A percentile compares a stretch with the other conserved stretches of the same genome.
phyloP scores from a whole-genome alignment of 2,329 filamentous ascomycete species.

The Colletotrichum incanum region DNA sequence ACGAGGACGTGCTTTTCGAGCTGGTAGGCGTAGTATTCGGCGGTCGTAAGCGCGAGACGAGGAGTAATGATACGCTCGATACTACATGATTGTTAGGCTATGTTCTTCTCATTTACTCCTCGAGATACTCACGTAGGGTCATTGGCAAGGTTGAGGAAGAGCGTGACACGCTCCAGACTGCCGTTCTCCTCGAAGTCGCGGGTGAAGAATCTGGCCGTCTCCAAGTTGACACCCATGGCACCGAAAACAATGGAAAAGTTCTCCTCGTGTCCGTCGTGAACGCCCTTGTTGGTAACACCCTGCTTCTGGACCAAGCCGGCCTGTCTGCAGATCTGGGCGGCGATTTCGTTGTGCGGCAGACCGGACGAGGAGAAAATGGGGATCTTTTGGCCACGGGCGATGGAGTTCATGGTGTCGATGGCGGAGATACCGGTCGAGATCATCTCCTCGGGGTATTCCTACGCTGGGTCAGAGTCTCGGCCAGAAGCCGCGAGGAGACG shows the following conservation, averaged over 20 bases:
- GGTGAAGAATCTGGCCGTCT: constrained; percentile 98
- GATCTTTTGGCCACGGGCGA: constrained; percentile 99
- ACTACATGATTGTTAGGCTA: constrained; percentile 60
- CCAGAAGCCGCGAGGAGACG: constrained; percentile 6
- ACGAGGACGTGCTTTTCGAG: constrained; percentile 99
- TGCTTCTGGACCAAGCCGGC: constrained; percentile 88
- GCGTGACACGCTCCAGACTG: constrained; percentile 94
- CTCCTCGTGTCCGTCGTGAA: constrained; percentile 97
- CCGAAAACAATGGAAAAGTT: constrained; percentile 99
- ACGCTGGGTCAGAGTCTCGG: constrained; percentile 43
- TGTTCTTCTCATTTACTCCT: too few species aligned
- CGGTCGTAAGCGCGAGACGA: constrained; percentile 96
- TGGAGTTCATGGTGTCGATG: constrained; percentile 98
- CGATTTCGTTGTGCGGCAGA: constrained; percentile 99
- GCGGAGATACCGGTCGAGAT: constrained; percentile 99
- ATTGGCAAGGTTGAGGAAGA: constrained; percentile 99
- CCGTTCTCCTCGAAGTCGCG: constrained; percentile 99
- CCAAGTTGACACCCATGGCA: constrained; percentile 99
- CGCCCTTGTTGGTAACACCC: constrained; percentile 89
- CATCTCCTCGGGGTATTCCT: constrained; percentile 99
- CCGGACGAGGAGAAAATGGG: constrained; percentile 98
- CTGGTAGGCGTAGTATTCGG: constrained; percentile 99
- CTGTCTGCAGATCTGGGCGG: constrained; percentile 98
- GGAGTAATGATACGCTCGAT: constrained; percentile 99
- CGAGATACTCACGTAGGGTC: constrained; percentile 86